Base-by-base conservation (phyloP, 1,284 basidiomycete genomes). In the Ustilago vetiveriae region DNA sequence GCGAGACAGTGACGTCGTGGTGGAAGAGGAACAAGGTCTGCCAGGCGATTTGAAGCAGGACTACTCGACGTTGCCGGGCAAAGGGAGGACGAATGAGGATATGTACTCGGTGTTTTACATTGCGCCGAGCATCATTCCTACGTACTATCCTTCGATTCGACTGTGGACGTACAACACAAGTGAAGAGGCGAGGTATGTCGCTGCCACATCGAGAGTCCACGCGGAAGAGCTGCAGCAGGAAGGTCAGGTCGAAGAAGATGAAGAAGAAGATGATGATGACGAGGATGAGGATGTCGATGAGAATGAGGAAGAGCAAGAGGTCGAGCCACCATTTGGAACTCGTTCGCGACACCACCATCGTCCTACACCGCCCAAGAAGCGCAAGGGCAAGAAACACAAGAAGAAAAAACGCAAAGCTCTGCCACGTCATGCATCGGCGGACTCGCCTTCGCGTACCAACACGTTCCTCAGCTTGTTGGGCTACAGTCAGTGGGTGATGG, bases 61-160 rank as follows among this genome's bases (percentile, higher is more conserved):
- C 46, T 82, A 56, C 32, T 72, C 71, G 30, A 67, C 72, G 6
- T 39, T 81, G 11, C 79, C 79, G 3, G 73, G 71, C 4, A 58
- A 65, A 17, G 69, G 65, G 10, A 60, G 73, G 27, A 74, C 78
- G 0, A 67, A 80, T 39, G 54, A 76, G 51, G 71, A 75, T 37
- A 69, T 58, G 42, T 82, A 79, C 45, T 54, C 60, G 47, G 45
- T 67, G 38, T 78, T 78, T 29, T 77, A 71, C 52, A 67, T 73
- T 4, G 70, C 72, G 24, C 77, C 78, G 2, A 74, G 71, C 38
- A 88, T 94, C 26, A 90, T 95, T 51, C 93, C 93, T n/a, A 92
- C 92, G 45, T 95, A 91, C 82, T 83, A 91, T 40, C 92, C 94
- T 2, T 87, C 89, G 10, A 88, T 94, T 70, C 85, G 93, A 63